A percentile compares a stretch with the other conserved stretches of the same genome.
Evolutionary conservation across 331 rosid species (phyloP).

Genomic region (Stylosanthes scabra): DNA sequence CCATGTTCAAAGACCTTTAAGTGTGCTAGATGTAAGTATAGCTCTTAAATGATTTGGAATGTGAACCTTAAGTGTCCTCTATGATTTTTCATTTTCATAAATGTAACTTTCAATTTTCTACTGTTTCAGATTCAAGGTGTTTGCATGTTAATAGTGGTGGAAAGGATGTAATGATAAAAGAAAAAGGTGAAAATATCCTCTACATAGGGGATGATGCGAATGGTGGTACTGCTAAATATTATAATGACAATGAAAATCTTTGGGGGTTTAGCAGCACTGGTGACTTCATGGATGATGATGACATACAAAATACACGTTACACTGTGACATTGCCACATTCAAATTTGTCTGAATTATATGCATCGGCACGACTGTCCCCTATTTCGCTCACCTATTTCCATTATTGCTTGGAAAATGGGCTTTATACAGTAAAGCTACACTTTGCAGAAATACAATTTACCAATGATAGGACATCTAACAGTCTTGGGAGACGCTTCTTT

Average conservation of each 20-base stretch:
- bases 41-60: slow-evolving; percentile 10
- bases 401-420: slow-evolving; percentile 86
- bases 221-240: slow-evolving; percentile 71
- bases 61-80: no score
- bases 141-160: slow-evolving; percentile 86
- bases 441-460: slow-evolving; percentile 86
- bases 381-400: slow-evolving; percentile 78
- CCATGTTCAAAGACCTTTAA: slow-evolving; percentile 62
- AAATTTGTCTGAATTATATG: slow-evolving; percentile 57
- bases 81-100: slow-evolving; percentile 12
- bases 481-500: slow-evolving; percentile 83
- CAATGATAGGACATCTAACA: slow-evolving; percentile 58
- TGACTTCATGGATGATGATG: slow-evolving; percentile 84
- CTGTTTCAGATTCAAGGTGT: slow-evolving; percentile 76
- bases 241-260: slow-evolving; percentile 20
- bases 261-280: slow-evolving; percentile 99
- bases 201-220: slow-evolving; percentile 72
- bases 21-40: slow-evolving; percentile 78
- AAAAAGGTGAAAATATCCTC: slow-evolving; percentile 40
- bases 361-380: slow-evolving; percentile 73
- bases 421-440: slow-evolving; percentile 72
- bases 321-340: slow-evolving; percentile 48
- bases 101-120: slow-evolving; percentile 7
- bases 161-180: slow-evolving; percentile 49
- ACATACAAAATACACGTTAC: slow-evolving; percentile 65